phyloP scores from a whole-genome alignment of 176 grass and related monocot genomes.

The Cocos nucifera region DNA sequence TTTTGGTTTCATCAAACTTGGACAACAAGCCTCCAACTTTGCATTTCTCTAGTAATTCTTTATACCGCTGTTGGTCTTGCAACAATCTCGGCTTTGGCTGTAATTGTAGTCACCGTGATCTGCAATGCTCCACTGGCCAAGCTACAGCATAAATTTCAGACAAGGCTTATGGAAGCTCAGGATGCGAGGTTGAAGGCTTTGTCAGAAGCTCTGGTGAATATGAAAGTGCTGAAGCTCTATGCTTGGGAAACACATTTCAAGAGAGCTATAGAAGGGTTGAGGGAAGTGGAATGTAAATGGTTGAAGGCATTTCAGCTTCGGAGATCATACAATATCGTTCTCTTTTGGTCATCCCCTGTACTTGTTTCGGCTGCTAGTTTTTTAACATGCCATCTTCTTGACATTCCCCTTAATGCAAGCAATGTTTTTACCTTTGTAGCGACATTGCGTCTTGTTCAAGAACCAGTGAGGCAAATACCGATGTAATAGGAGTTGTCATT shows the following conservation, averaged over 20 bases:
- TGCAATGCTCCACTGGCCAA: slow-evolving; percentile 81
- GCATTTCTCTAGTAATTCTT: slow-evolving; percentile 61
- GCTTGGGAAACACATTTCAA: slow-evolving; percentile 91
- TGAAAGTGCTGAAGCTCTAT: slow-evolving; percentile 87
- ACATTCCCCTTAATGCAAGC: slow-evolving; percentile 62
- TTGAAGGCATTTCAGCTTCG: slow-evolving; percentile 71
- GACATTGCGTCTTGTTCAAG: slow-evolving; percentile 77
- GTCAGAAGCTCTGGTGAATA: slow-evolving; percentile 68
- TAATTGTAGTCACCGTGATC: slow-evolving; percentile 62
- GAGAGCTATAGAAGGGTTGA: slow-evolving; percentile 63
- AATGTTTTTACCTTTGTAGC: slow-evolving; percentile 88
- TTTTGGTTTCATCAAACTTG: slow-evolving; percentile 93
- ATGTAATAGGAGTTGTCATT: slow-evolving; percentile 71
- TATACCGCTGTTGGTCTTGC: slow-evolving; percentile 66
- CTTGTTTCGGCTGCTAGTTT: slow-evolving; percentile 82
- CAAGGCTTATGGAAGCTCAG: slow-evolving; percentile 73
- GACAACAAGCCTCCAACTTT: slow-evolving; percentile 75
- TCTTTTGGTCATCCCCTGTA: slow-evolving; percentile 90
- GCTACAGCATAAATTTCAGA: slow-evolving; percentile 84
- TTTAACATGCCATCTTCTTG: slow-evolving; percentile 63
- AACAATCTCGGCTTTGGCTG: slow-evolving; percentile 45
- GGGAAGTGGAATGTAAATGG: slow-evolving; percentile 75
- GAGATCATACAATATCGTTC: slow-evolving; percentile 68
- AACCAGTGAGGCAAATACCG: slow-evolving; percentile 75
- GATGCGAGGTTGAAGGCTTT: slow-evolving; percentile 79